Evolutionary conservation across 2,329 filamentous ascomycete species (phyloP).

Genomic region (Penicillium polonicum): DNA sequence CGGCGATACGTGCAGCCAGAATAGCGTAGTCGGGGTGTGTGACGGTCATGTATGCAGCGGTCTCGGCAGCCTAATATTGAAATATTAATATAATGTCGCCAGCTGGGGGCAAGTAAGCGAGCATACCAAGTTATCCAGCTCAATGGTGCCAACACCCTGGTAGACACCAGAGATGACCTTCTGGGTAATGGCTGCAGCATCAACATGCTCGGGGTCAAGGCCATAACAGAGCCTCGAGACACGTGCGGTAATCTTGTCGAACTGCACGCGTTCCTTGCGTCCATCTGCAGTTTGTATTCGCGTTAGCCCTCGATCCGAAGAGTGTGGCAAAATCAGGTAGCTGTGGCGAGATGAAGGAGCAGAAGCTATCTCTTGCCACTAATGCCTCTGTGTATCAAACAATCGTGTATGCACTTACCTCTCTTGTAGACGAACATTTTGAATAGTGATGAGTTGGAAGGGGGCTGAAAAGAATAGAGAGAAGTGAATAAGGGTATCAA

Average conservation of each 20-base stretch:
- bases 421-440: conserved; percentile 64
- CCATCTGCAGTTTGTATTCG: conserved; percentile 64
- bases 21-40: conserved; percentile 99
- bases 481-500: conserved; percentile 27
- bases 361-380: conserved; percentile 2
- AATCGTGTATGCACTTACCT: conserved; percentile 46
- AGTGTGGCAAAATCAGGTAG: conserved; percentile 18
- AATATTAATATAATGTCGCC: conserved; percentile 21
- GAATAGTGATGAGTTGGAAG: conserved; percentile 15
- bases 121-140: conserved; percentile 92
- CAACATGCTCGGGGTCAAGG: conserved; percentile 91
- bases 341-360: background rate
- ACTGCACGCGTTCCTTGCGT: conserved; percentile 99
- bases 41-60: conserved; percentile 98
- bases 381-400: background rate
- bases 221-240: conserved; percentile 97
- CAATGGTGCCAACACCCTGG: conserved; percentile 92
- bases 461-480: conserved; percentile 13
- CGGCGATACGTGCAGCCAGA: conserved; percentile 94
- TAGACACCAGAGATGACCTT: conserved; percentile 99
- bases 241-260: conserved; percentile 99
- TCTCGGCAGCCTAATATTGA: conserved; percentile 79
- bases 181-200: conserved; percentile 96
- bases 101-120: background rate
- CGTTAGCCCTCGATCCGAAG: conserved; percentile 20